Evolutionary conservation across 2,329 filamentous ascomycete genomes (phyloP).

Genomic region (Diaporthe helianthi): DNA sequence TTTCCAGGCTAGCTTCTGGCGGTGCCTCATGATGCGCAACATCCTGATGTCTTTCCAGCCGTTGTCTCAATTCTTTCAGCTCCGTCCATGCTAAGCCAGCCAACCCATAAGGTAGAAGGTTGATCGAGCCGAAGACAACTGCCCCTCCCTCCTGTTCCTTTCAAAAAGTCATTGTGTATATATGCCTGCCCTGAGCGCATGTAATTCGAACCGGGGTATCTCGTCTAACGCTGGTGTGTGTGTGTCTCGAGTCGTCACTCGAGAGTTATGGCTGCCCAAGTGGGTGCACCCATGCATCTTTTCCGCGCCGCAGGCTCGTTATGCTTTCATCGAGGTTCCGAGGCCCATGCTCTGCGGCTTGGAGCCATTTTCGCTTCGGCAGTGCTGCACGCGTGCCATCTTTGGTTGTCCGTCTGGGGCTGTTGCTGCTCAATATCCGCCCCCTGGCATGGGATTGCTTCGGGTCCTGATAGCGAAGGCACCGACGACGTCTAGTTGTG

Average conservation of each 20-base stretch:
- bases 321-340: neutral
- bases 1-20: no score
- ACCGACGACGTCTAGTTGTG: neutral
- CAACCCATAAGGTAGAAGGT: no score
- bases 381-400: neutral
- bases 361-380: neutral
- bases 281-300: neutral
- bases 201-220: slow-evolving; percentile 13
- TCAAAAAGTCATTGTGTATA: no score
- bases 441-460: neutral
- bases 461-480: no score
- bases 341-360: neutral
- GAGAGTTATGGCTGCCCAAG: neutral
- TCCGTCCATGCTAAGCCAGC: no score
- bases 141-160: neutral
- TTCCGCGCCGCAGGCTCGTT: neutral
- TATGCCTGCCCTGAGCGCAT: neutral
- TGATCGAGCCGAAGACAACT: no score
- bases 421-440: neutral
- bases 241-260: neutral
- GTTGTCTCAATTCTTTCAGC: no score
- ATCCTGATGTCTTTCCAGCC: no score
- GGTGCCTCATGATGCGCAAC: no score
- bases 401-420: neutral
- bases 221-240: slow-evolving; percentile 13